Evolutionary conservation across 2,329 filamentous ascomycete species (phyloP), one percentile per base, ranked within the genome.

Genomic region (Delphinella strobiligena): DNA sequence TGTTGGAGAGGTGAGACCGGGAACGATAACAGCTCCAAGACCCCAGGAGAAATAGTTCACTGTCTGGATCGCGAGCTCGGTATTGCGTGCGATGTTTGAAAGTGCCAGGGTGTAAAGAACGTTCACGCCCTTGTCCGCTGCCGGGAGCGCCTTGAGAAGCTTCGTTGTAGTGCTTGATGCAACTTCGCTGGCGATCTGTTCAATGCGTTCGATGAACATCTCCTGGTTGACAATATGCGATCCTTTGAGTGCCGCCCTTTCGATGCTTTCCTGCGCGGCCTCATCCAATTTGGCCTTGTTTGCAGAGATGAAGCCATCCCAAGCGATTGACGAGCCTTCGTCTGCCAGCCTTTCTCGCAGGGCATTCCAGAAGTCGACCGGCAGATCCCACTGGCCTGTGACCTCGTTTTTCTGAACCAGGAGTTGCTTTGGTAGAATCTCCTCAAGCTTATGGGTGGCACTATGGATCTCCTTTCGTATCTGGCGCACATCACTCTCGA

Each of bases 31-130:
- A 1, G 84, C 83, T 4, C 84, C 85, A 14, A 77, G 62, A 4
- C 75, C 75, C 1, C 61, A 52, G 3, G 72, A 71, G 50, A 94
- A 81, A 61, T 79, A 87, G 63, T 95, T 94, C 59, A 87, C 64
- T 32, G 57, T 53, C 31, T 52, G 51, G 14, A 64, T 45, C 10
- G 51, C 45, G 27, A 51, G 37, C 34, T 53, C 39, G 14, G 46
- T 38, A 43, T 55, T 54, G 34, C 42, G 37, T n/a, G 54, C 38
- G 12, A 52, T 40, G 34, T 52, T 55, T 19, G 45, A n/a, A 49
- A 59, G 38, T 54, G 53, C 36, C 51, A 55, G 43, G 19, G 48
- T 37, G 10, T 48, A 34, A 39, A 54, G 45, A 18, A 55, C 46
- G 9, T 39, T 36, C 5, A 38, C 29, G 27, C 45, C 39, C 37